A percentile compares a stretch with the other conserved stretches of the same genome.
These are phyloP conservation scores for Cyberlindnera galapagoensis DNA, from an alignment of 805 yeast species.

Conservation along the genomic window DNA sequence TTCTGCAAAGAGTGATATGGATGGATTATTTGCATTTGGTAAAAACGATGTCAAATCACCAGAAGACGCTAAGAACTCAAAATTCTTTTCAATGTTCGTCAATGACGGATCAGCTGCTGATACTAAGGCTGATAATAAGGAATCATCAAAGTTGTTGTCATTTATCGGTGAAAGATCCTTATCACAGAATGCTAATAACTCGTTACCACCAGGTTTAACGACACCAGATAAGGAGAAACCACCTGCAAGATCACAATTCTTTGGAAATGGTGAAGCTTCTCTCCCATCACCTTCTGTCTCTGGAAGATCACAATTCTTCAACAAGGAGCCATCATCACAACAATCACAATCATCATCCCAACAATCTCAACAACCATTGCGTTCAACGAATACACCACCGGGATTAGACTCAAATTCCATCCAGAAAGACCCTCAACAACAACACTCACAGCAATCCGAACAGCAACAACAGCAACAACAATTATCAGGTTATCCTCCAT, in stretches of 20 bases:
- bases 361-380: conserved; percentile 5
- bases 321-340: conserved; percentile 8
- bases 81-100: conserved; percentile 23
- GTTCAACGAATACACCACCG: conserved; percentile 5
- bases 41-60: conserved; percentile 1
- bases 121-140: conserved; percentile 2
- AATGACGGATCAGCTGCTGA: conserved; percentile 1
- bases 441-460: conserved; percentile 8
- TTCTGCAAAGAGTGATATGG: conserved; percentile 15
- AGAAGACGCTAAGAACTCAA: conserved; percentile 21
- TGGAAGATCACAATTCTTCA: not conserved
- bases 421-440: conserved; percentile 3
- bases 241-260: conserved; percentile 13
- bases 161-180: conserved; percentile 16
- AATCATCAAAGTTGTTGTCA: conserved; percentile 19
- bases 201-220: conserved; percentile 5
- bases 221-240: not conserved
- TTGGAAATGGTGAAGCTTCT: conserved; percentile 5
- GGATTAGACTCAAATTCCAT: not conserved
- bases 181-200: conserved; percentile 3
- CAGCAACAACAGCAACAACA: conserved; percentile 17
- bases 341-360: conserved; percentile 8
- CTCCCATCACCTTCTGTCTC: conserved; percentile 7
- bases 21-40: conserved; percentile 3
- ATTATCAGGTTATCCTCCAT: conserved; percentile 9